Evolutionary conservation across 352 stramenopile species (phyloP).

Genomic region (Phytopythium kandeliae): DNA sequence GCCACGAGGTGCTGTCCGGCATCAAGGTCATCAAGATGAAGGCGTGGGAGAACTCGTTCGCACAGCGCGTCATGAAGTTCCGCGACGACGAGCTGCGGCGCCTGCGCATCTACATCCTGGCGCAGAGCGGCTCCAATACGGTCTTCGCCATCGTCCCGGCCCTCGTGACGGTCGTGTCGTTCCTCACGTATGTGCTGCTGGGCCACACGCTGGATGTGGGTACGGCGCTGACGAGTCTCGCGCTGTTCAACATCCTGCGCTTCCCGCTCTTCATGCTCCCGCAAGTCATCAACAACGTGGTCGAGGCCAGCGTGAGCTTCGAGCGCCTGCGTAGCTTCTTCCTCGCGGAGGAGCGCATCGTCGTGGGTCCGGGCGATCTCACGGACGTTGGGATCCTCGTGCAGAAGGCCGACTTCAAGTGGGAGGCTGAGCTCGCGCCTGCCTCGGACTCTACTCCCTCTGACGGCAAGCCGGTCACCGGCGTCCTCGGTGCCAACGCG

Average conservation of each 20-base stretch:
- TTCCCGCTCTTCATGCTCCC: slow-evolving; percentile 97
- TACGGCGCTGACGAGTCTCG: slow-evolving; percentile 47
- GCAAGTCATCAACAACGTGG: slow-evolving; percentile 91
- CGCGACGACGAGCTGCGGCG: slow-evolving; percentile 75
- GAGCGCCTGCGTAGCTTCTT: slow-evolving; percentile 66
- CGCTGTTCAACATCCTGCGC: slow-evolving; percentile 84
- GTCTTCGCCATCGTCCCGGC: slow-evolving; percentile 53
- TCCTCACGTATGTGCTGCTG: slow-evolving; percentile 47
- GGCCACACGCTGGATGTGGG: slow-evolving; percentile 53
- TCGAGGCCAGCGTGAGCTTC: slow-evolving; percentile 81
- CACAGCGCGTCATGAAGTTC: slow-evolving; percentile 45
- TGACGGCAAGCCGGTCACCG: slow-evolving; percentile 29
- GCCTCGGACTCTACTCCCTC: slow-evolving; percentile 25
- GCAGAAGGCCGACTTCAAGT: slow-evolving; percentile 59
- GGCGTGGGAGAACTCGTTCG: slow-evolving; percentile 45
- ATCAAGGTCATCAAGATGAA: slow-evolving; percentile 62
- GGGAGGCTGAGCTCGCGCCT: slow-evolving; percentile 26
- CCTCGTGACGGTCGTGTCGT: slow-evolving; percentile 40
- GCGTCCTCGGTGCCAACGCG: slow-evolving; percentile 12
- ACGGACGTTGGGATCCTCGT: slow-evolving; percentile 47
- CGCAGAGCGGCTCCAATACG: slow-evolving; percentile 30
- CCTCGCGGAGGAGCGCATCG: slow-evolving; percentile 58
- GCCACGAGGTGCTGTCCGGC: slow-evolving; percentile 56
- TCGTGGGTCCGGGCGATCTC: slow-evolving; percentile 77
- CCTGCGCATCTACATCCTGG: slow-evolving; percentile 53